phyloP scores from a whole-genome alignment of 2,329 filamentous ascomycete genomes.

The Metarhizium anisopliae region DNA sequence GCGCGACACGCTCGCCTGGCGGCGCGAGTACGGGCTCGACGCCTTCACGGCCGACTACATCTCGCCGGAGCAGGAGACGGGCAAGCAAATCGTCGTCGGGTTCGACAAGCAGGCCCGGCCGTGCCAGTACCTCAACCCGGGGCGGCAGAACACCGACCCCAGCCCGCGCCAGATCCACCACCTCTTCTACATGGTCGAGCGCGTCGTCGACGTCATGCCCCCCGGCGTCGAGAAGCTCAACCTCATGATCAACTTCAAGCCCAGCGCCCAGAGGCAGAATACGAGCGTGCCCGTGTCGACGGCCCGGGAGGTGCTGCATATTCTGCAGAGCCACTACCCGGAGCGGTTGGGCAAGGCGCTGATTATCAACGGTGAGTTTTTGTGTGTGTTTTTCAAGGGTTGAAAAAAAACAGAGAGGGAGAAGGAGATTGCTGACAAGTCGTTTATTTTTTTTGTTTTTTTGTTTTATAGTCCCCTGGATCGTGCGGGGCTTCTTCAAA shows the following conservation, averaged over 20 bases:
- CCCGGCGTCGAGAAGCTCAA: constrained; percentile 79
- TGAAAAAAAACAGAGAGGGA: neutral
- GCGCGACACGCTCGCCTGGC: constrained; percentile 74
- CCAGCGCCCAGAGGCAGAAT: constrained; percentile 64
- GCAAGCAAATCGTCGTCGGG: constrained; percentile 84
- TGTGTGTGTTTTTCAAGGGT: too few relatives aligned
- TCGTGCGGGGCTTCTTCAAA: constrained; percentile 92
- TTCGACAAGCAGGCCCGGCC: constrained; percentile 81
- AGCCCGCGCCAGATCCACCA: constrained; percentile 85
- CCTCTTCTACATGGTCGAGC: constrained; percentile 91
- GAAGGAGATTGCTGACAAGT: neutral
- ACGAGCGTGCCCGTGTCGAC: constrained; percentile 63
- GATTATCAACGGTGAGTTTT: constrained; percentile 65
- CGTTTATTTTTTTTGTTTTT: neutral
- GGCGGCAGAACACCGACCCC: constrained; percentile 83
- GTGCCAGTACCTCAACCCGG: constrained; percentile 84
- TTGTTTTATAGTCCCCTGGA: constrained; percentile 68
- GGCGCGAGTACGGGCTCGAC: constrained; percentile 79
- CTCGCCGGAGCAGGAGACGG: constrained; percentile 88
- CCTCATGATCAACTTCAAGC: constrained; percentile 86
- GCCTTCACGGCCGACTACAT: constrained; percentile 79
- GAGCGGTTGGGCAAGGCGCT: constrained; percentile 83
- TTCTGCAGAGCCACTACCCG: constrained; percentile 92
- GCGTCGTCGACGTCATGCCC: constrained; percentile 78
- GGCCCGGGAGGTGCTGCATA: constrained; percentile 76